Conservation (phyloP, 768 basidiomycete species). For the Mycena belliarum region DNA sequence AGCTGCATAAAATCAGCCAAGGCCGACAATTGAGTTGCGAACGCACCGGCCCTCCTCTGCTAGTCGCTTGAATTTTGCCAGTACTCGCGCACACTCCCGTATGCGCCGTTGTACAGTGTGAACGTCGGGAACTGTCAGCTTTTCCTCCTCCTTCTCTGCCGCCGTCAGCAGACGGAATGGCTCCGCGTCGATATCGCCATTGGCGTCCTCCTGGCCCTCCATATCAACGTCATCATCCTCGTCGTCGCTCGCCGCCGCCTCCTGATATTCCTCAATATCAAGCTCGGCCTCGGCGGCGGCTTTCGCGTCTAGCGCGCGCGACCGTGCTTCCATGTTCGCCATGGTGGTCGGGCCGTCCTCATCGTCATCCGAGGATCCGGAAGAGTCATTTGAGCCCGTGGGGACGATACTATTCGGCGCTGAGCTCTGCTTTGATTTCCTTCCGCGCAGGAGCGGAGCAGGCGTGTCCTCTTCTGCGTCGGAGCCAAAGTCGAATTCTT, state of each 20-base stretch:
- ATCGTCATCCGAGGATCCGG: constrained; percentile 44
- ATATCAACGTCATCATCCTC: constrained; percentile 47
- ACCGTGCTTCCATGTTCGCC: constrained; percentile 81
- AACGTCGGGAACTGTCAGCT: constrained; percentile 69
- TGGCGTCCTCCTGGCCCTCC: constrained; percentile 44
- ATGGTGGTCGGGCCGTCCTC: constrained; percentile 58
- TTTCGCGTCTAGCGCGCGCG: constrained; percentile 71
- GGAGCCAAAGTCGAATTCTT: constrained; percentile 67
- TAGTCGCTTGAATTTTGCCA: constrained; percentile 70
- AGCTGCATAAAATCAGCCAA: constrained; percentile 44
- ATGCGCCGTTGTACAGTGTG: constrained; percentile 78
- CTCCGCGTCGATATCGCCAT: constrained; percentile 42
- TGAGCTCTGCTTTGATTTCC: constrained; percentile 55
- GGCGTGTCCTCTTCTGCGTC: constrained; percentile 54
- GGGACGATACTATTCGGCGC: constrained; percentile 52
- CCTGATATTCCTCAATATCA: constrained; percentile 64
- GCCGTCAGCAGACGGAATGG: constrained; percentile 69
- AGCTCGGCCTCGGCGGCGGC: constrained; percentile 69
- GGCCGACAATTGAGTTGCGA: background rate
- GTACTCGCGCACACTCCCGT: constrained; percentile 70
- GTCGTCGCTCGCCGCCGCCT: constrained; percentile 50
- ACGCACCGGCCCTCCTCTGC: constrained; percentile 70
- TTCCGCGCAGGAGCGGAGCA: constrained; percentile 33
- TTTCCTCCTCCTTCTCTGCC: constrained; percentile 73
- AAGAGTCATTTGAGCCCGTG: constrained; percentile 50